Conservation (phyloP, 176 grass and related monocot genomes). For the Guadua angustifolia region DNA sequence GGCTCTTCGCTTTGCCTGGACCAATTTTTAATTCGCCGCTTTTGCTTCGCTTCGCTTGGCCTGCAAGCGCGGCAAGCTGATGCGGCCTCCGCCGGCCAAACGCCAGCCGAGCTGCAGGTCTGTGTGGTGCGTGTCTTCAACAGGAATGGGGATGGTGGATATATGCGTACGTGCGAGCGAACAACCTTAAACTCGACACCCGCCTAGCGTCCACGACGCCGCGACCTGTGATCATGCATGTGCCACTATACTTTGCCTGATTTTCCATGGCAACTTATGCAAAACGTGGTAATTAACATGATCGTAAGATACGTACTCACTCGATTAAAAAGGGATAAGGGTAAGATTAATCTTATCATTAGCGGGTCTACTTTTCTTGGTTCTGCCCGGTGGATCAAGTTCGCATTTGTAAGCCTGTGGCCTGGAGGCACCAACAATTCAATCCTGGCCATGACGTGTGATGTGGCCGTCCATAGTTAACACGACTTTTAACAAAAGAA, state of each 20-base stretch:
- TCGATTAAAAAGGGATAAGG: background rate
- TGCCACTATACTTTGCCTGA: background rate
- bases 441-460: too few species aligned
- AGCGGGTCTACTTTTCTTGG: too few species aligned
- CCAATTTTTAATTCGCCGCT: background rate
- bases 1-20: background rate
- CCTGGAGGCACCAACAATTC: too few species aligned
- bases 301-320: background rate
- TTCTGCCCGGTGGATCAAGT: too few species aligned
- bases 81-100: constrained; percentile 11
- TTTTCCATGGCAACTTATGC: background rate
- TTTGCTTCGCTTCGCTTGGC: constrained; percentile 12
- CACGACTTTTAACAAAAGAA: constrained; percentile 22
- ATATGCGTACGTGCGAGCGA: background rate
- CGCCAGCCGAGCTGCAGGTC: background rate
- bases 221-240: too few species aligned
- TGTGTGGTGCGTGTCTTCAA: too few species aligned
- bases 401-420: too few species aligned
- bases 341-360: too few species aligned
- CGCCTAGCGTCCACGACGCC: too few species aligned
- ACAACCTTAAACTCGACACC: background rate
- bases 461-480: background rate
- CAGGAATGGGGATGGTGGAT: background rate
- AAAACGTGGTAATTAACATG: background rate
- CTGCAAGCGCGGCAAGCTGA: constrained; percentile 22